A percentile compares a stretch with the other conserved stretches of the same genome.
Conservation (phyloP, 352 stramenopile genomes). For the Pythium periplocum region DNA sequence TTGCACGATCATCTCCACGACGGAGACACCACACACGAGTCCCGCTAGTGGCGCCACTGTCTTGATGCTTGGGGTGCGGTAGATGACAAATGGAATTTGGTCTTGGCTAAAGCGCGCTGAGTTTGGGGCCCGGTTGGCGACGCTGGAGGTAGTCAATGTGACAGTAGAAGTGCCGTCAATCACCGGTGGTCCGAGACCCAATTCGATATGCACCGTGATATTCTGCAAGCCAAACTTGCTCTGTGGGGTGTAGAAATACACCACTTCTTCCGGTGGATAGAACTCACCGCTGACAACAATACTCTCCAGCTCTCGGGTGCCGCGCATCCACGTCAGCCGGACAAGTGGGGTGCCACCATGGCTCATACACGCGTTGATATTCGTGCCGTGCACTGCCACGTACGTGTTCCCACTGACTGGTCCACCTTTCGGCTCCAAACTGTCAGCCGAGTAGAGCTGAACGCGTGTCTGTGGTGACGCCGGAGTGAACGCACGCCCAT, state of each 20-base stretch:
- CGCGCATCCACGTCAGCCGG: conserved; percentile 52
- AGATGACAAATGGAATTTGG: conserved; percentile 67
- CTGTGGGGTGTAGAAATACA: conserved; percentile 76
- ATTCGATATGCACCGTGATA: conserved; percentile 49
- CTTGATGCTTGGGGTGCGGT: conserved; percentile 56
- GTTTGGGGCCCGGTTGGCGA: not conserved
- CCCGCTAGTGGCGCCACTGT: conserved; percentile 28
- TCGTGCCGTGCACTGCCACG: conserved; percentile 47
- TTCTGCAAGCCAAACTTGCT: conserved; percentile 73
- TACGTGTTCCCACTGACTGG: conserved; percentile 73
- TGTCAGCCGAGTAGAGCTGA: conserved; percentile 48
- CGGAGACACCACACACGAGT: conserved; percentile 43
- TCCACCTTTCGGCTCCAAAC: conserved; percentile 45
- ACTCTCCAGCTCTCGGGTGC: conserved; percentile 51
- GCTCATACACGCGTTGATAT: conserved; percentile 46
- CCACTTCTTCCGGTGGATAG: conserved; percentile 49
- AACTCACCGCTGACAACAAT: conserved; percentile 48
- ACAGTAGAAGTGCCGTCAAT: not conserved
- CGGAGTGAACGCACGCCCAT: conserved; percentile 38
- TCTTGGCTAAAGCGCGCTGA: conserved; percentile 45
- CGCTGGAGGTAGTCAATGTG: not conserved
- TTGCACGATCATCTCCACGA: conserved; percentile 49
- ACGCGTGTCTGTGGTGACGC: conserved; percentile 27
- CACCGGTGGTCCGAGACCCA: conserved; percentile 16
- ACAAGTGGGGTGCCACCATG: conserved; percentile 27